Base-by-base conservation (phyloP, 2,329 filamentous ascomycete genomes). In the Arthrobotrys sinensis region DNA sequence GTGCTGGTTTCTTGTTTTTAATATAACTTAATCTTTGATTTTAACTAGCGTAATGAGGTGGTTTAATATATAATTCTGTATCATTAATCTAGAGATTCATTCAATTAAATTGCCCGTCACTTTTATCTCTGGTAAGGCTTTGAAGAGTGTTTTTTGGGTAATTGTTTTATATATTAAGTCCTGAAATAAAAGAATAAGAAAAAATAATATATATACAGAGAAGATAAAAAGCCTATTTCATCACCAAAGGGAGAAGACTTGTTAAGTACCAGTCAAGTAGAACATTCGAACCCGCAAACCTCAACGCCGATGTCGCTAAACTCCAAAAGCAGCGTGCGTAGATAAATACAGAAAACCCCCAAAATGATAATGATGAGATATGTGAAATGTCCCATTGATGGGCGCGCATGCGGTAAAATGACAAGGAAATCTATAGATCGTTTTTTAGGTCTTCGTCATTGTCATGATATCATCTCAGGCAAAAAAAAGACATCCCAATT, bases 131-230 rank as follows among this genome's bases (percentile, higher is more conserved):
- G n/a, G n/a, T n/a, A n/a, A n/a, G 24, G 4, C 4, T 2, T 28
- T 28, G 4, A 28, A 28, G 4, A 28, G 4, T 28, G 24, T 2
- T 28, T 28, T 28, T 28, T 28, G 4, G 4, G 4, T 28, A 28
- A 28, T 28, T 28, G 12, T 12, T 12, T 11, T 36, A n/a, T 57
- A 38, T 3, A 60, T 70, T 48, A 38, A 52, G 24, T 46, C 43
- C 24, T 50, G 40, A n/a, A 40, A 57, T 40, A 60, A 48, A 24
- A 28, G 50, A 62, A 50, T 50, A 62, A 40, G 62, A 43, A 34
- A 28, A 21, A 46, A 40, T 57, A 50, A 24, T 66, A 53, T 65
- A 72, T 72, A 73, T 73, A 75, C 66, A 67, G 16, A 53, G 12
- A 73, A 24, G 16, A 60, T 34, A 32, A 60, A 66, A 66, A 28